Evolutionary conservation across 805 yeast genomes (phyloP).

Genomic region (Jamesozyma jinghongensis): DNA sequence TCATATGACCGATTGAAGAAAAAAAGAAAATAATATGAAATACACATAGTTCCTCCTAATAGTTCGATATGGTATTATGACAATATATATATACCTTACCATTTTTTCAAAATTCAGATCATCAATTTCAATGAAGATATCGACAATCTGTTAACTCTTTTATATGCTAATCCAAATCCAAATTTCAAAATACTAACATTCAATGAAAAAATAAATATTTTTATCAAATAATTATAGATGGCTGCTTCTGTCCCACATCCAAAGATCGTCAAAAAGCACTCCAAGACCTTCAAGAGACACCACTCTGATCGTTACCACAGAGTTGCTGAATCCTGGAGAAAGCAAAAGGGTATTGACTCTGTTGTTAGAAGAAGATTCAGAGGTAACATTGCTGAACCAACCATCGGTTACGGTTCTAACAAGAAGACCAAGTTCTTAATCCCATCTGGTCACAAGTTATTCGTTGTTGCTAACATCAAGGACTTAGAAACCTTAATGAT

Average conservation of each 20-base stretch:
- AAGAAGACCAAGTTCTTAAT: constrained; percentile 92
- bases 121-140: too few relatives aligned
- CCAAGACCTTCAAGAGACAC: constrained; percentile 99
- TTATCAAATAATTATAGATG: constrained; percentile 39
- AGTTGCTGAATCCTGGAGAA: constrained; percentile 99
- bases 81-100: too few relatives aligned
- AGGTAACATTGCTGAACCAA: constrained; percentile 98
- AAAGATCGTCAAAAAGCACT: constrained; percentile 99
- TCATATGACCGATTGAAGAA: too few relatives aligned
- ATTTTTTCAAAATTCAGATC: too few relatives aligned
- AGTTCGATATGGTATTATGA: too few relatives aligned
- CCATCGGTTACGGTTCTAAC: constrained; percentile 99
- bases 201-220: not conserved
- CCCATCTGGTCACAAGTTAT: constrained; percentile 98
- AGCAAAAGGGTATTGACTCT: constrained; percentile 99
- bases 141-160: too few relatives aligned
- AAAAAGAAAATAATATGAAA: too few relatives aligned
- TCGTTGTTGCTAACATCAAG: constrained; percentile 82
- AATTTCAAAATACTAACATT: not conserved
- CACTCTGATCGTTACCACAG: constrained; percentile 99
- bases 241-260: constrained; percentile 98
- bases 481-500: constrained; percentile 92
- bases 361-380: constrained; percentile 99
- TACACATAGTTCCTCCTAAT: too few relatives aligned
- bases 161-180: too few relatives aligned